Base-by-base conservation (phyloP, 2,329 filamentous ascomycete species). In the Exutisphaerella laricina region DNA sequence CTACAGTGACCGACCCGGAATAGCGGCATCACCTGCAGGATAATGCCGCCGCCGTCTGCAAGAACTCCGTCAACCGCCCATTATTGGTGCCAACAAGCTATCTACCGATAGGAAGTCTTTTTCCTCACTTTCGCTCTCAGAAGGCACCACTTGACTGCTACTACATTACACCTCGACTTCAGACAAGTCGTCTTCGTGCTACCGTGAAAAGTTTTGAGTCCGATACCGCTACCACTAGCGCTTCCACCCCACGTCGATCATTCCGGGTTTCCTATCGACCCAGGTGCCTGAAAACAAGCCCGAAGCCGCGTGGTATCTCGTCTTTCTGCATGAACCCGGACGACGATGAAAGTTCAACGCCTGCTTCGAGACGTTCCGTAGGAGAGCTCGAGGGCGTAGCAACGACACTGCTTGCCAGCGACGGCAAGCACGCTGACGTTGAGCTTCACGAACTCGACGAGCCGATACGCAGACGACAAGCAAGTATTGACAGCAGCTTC, bases 351-450 rank as follows among this genome's bases (percentile, higher is more conserved):
- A 26, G 41, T 43, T 21, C 34, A 20, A 31, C 37, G 33, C 33
- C 33, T n/a, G 9, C 8, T 8, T 35, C 33, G n/a, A 18, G 40
- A 43, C 25, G 22, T 20, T 43, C 43, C 41, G 32, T 32, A 35
- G 46, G 51, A 8, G 53, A 53, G 18, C 43, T 57, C 49, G 54
- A 58, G 40, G 55, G 52, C 33, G 48, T 56, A 7, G 57, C 52
- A 4, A 58, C 56, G 5, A 59, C 56, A 5, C 44, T 58, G 9
- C 42, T 54, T 2, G 51, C 43, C 14, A 55, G 50, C 34, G 34
- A 48, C n/a, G 32, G 38, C 20, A 17, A 33, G 25, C 52, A 53
- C 47, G 53, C 49, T 23, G 50, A 53, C 41, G 41, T 52, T 5
- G 50, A 51, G 31, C 35, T 54, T 18, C 45, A 56, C 17, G 37